Evolutionary conservation across 2,329 filamentous ascomycete species (phyloP).

Genomic region (Dactylellina sp.): DNA sequence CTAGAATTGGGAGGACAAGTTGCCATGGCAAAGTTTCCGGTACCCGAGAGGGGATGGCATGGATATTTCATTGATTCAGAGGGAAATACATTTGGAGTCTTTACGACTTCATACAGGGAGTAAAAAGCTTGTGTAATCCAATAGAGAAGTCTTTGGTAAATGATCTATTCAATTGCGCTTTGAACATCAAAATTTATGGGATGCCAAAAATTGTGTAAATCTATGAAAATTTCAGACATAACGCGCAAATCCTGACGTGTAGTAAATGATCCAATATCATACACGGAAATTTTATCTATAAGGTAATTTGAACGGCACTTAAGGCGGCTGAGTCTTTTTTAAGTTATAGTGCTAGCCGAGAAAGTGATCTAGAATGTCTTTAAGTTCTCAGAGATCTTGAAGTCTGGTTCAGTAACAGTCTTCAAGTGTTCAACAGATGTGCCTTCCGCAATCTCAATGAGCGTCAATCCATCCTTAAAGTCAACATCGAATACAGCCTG

Average conservation of each 20-base stretch:
- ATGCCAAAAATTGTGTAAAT: too few relatives aligned
- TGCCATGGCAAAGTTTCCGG: conserved; percentile 37
- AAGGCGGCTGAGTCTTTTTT: neutral
- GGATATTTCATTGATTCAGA: conserved; percentile 54
- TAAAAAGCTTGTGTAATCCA: too few relatives aligned
- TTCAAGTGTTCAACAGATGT: conserved; percentile 76
- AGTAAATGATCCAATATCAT: too few relatives aligned
- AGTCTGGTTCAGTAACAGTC: conserved; percentile 77
- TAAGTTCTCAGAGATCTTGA: conserved; percentile 72
- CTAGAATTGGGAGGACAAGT: conserved; percentile 37
- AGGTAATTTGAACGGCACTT: neutral
- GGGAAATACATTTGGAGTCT: conserved; percentile 55
- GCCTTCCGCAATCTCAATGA: conserved; percentile 78
- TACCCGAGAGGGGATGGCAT: conserved; percentile 53
- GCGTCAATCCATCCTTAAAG: conserved; percentile 72
- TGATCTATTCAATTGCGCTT: too few relatives aligned
- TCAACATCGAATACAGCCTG: conserved; percentile 77
- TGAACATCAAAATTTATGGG: too few relatives aligned
- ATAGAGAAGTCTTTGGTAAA: too few relatives aligned
- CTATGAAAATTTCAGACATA: too few relatives aligned
- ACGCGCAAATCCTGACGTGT: too few relatives aligned
- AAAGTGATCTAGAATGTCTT: conserved; percentile 67
- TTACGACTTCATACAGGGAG: conserved; percentile 35
- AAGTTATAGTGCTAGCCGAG: too few relatives aligned
- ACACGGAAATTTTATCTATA: neutral